Evolutionary conservation across 176 grass and related monocot species (phyloP), one percentile per base, ranked within the genome.

Genomic region (Carex myosuroides): DNA sequence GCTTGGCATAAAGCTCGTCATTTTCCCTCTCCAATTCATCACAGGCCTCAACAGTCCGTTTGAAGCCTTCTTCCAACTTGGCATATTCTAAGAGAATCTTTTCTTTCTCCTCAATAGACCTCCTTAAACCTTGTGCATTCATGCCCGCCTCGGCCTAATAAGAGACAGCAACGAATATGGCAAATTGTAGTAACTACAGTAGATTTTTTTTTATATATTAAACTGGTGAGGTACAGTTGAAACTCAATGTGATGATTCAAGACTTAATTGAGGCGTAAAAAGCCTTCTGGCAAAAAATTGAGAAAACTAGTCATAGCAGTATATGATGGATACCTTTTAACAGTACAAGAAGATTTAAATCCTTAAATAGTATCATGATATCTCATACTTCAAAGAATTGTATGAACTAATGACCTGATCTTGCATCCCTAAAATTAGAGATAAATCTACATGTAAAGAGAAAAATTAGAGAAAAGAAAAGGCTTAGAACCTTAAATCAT

Each of bases 71-170:
- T 62, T 84, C 63, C 64, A 72, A 18, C 24, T 84, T 84, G 39
- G 42, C 21, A 52, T 29, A 70, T 2, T 71, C 82, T 14, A 48
- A 84, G 4, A 59, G 46, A 67, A 72, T 59, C 22, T 20, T 72
- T 12, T 84, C 82, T 59, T 84, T 84, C 41, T 72, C 39, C 63
- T 69, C 46, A 37, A 84, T 72, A 56, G 59, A 71, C 63, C 65
- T 71, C 42, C 13, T 84, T 65, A 84, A 84, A 18, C 82, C 82
- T 41, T 71, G 82, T 53, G 63, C 82, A 56, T 84, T 84, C 82
- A 84, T 59, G 18, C 17, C 58, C 9, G 82, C 61, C 44, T 84
- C 82, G 6, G 82, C 46, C 82, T 84, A 13, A 64, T 57, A 53
- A 67, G 30, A 84, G 82, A 84, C 8, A 13, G 26, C 12, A 30